These are phyloP conservation scores for Apiotrichum siamense DNA, from an alignment of 1,284 basidiomycete species.

Conservation along the genomic window DNA sequence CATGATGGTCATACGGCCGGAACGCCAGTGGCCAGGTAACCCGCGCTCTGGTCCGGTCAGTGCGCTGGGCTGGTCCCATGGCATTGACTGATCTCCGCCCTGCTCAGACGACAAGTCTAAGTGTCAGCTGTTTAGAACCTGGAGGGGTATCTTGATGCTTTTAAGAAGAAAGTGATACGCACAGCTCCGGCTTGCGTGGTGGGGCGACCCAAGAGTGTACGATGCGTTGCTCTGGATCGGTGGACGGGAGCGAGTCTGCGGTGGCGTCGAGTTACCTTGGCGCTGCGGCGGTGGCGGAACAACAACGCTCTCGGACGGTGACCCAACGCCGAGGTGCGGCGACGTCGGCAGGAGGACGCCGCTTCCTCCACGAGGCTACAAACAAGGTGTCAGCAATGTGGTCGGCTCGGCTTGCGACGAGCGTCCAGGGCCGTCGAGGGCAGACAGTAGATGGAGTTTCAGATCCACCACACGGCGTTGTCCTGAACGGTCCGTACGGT, in stretches of 20 bases:
- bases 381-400: no score
- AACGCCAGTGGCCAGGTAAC: conserved; percentile 6
- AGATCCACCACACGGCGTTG: no score
- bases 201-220: neutral
- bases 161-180: neutral
- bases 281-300: neutral
- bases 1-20: neutral
- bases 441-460: no score
- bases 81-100: neutral
- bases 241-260: neutral
- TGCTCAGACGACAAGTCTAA: neutral
- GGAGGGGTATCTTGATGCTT: neutral
- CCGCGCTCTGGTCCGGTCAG: conserved; percentile 9
- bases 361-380: no score
- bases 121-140: neutral
- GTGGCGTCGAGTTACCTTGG: conserved; percentile 1
- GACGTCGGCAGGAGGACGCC: neutral
- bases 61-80: neutral
- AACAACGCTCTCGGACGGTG: neutral
- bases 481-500: no score
- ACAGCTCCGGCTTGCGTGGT: neutral
- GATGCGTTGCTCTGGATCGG: neutral
- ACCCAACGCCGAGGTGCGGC: neutral
- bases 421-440: no score
- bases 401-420: no score